Evolutionary conservation across 2,329 filamentous ascomycete genomes (phyloP).

Genomic region (Leptoxyphium fumago): DNA sequence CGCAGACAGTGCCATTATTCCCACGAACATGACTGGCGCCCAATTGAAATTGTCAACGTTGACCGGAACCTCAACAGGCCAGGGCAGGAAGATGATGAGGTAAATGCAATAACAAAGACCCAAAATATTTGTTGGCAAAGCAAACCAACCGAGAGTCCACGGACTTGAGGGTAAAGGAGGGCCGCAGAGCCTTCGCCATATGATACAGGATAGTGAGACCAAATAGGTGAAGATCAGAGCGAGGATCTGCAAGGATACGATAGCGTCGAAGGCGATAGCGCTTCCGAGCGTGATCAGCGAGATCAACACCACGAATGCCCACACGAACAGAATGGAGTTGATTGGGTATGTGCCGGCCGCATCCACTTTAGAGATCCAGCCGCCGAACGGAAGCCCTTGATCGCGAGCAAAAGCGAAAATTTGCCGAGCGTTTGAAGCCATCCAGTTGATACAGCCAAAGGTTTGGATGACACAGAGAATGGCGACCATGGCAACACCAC

Average conservation of each 20-base stretch:
- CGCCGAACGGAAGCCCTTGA: slow-evolving; percentile 15
- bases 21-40: not conserved
- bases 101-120: slow-evolving; percentile 17
- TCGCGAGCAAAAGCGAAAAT: slow-evolving; percentile 17
- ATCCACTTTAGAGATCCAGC: slow-evolving; percentile 8
- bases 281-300: slow-evolving; percentile 38
- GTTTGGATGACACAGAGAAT: not conserved
- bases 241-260: slow-evolving; percentile 35
- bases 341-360: slow-evolving; percentile 14
- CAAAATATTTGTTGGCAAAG: slow-evolving; percentile 13
- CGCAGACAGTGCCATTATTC: not conserved
- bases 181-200: slow-evolving; percentile 1
- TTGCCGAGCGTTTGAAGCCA: slow-evolving; percentile 8
- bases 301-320: slow-evolving; percentile 17
- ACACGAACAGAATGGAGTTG: slow-evolving; percentile 3
- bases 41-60: not conserved
- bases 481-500: not conserved
- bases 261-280: slow-evolving; percentile 36
- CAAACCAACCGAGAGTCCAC: slow-evolving; percentile 12
- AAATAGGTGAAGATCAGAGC: slow-evolving; percentile 38
- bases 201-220: slow-evolving; percentile 1
- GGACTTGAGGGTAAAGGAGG: slow-evolving; percentile 5
- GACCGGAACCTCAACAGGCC: not conserved
- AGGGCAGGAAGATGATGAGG: slow-evolving; percentile 10
- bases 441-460: not conserved